Base-by-base conservation (phyloP, 2,329 filamentous ascomycete species). In the Cryphonectria nitschkei region DNA sequence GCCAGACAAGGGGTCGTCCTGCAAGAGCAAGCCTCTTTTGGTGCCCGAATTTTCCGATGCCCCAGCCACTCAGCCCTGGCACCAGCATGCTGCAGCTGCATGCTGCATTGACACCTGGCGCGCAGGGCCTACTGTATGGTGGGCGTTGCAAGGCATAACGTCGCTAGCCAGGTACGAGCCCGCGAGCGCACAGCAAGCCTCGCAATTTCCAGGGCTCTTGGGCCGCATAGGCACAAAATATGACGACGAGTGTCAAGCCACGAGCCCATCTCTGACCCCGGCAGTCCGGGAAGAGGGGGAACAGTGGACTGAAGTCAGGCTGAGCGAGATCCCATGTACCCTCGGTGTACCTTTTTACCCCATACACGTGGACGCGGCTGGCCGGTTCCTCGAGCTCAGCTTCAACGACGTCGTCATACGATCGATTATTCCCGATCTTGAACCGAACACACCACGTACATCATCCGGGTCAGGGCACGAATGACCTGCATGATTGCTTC, bases 81-180 rank as follows among this genome's bases (percentile, higher is more conserved):
- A 37, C 16, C 26, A 60, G 56, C 58, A 61, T 16, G 54, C 32
- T 61, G 58, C 34, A 37, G 41, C 22, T 65, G 46, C 41, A 65
- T 65, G 43, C 43, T 37, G 64, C 64, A 65, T 50, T 65, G 64
- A 65, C 64, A 65, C 29, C 46, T 65, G 64, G 64, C 64, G 6
- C 32, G 32, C 43, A 39, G 32, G 58, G 58, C 32, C 56, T 14
- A 22, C 14, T 19, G 9, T 39, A 22, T 46, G 43, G 43, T 22
- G 3, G 46, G 22, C 32, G 32, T 65, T 37, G 43, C 64, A 65
- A 65, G 41, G 46, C 60, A 41, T 26, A 46, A n/a, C 32, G 34
- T 65, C 43, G 46, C 64, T 56, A 65, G 46, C 46, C 43, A 65
- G 64, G 64, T 26, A 52, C 29, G 29, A 39, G 34, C 22, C 29